Percentiles rank a stretch among this genome's conserved stretches.
phyloP scores from a whole-genome alignment of 257 asterid genomes.

The Nemophila menziesii region DNA sequence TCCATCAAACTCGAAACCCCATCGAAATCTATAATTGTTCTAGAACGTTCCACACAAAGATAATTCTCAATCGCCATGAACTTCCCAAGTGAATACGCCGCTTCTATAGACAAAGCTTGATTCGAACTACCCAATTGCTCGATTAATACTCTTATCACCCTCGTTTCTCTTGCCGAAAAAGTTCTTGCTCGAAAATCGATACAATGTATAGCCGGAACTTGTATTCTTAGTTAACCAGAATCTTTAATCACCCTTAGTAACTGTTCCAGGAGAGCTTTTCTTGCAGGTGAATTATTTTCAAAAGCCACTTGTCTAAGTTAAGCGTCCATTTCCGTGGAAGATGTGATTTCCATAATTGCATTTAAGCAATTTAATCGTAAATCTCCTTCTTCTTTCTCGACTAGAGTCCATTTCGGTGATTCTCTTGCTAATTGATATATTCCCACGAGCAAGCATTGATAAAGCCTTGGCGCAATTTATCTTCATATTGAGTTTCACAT shows the following conservation, averaged over 20 bases:
- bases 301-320: slow-evolving; percentile 64
- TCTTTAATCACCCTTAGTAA: slow-evolving; percentile 47
- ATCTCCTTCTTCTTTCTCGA: slow-evolving; percentile 57
- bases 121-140: slow-evolving; percentile 43
- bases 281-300: slow-evolving; percentile 67
- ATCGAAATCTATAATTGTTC: slow-evolving; percentile 51
- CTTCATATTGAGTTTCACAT: slow-evolving; percentile 44
- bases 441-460: slow-evolving; percentile 71
- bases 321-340: slow-evolving; percentile 54
- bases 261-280: slow-evolving; percentile 81
- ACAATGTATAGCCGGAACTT: slow-evolving; percentile 40
- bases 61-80: slow-evolving; percentile 54
- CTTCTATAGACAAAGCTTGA: slow-evolving; percentile 49
- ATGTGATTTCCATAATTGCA: slow-evolving; percentile 66
- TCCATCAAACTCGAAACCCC: slow-evolving; percentile 45
- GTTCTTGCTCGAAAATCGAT: slow-evolving; percentile 63
- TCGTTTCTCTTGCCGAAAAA: slow-evolving; percentile 64
- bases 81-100: slow-evolving; percentile 54
- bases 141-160: slow-evolving; percentile 44
- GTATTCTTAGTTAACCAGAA: slow-evolving; percentile 23
- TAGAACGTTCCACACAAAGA: slow-evolving; percentile 46
- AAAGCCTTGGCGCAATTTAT: slow-evolving; percentile 58
- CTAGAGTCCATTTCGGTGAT: slow-evolving; percentile 66
- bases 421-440: slow-evolving; percentile 48
- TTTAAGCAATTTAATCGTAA: slow-evolving; percentile 52